Evolutionary conservation across 2,329 filamentous ascomycete genomes (phyloP).

Genomic region (Aureobasidium sp.): DNA sequence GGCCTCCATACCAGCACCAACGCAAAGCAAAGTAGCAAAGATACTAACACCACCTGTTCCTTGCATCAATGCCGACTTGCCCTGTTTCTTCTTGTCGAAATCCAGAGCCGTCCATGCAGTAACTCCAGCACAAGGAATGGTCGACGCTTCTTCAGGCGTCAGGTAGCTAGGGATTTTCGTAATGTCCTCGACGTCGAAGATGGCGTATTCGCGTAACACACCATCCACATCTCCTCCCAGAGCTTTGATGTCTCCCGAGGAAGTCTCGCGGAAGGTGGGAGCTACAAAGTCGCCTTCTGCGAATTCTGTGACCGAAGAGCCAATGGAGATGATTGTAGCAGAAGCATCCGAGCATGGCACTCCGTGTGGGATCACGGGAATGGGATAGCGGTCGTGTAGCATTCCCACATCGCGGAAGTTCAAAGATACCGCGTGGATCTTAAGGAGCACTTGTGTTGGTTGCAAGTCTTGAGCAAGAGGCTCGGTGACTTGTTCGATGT

Average conservation of each 20-base stretch:
- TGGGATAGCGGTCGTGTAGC: conserved; percentile 13
- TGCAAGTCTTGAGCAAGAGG: conserved; percentile 11
- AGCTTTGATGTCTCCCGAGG: conserved; percentile 30
- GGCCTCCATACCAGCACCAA: background rate
- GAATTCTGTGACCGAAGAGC: background rate
- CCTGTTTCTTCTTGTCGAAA: background rate
- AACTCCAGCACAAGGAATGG: conserved; percentile 36
- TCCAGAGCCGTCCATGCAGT: conserved; percentile 33
- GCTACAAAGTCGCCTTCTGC: background rate
- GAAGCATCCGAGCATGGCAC: background rate
- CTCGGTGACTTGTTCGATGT: conserved; percentile 16
- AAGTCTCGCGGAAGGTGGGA: conserved; percentile 27
- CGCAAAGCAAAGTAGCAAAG: conserved; percentile 22
- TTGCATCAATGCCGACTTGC: background rate
- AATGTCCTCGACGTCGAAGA: conserved; percentile 32
- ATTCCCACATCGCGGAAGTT: conserved; percentile 27
- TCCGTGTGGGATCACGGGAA: background rate
- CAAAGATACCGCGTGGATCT: conserved; percentile 23
- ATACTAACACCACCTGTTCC: conserved; percentile 25
- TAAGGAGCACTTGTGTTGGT: conserved; percentile 20
- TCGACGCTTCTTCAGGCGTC: conserved; percentile 29
- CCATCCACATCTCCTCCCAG: conserved; percentile 37
- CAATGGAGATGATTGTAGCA: background rate
- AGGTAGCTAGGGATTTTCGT: conserved; percentile 28
- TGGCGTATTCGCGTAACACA: conserved; percentile 31